Conservation (phyloP, 2,329 filamentous ascomycete species). For the Aspergillaceae sp. region DNA sequence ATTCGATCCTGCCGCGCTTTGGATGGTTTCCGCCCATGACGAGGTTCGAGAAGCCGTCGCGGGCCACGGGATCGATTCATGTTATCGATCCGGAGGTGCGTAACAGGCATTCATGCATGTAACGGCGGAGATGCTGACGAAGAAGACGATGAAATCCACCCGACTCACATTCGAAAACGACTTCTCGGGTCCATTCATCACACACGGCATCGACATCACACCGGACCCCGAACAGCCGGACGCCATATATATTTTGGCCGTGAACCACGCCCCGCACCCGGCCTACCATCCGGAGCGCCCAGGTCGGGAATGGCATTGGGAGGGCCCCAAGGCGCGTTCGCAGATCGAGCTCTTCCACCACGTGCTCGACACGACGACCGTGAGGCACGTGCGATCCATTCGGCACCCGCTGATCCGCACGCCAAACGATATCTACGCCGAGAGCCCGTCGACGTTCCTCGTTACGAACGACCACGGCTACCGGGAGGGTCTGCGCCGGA, state of each 20-base stretch:
- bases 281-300: constrained; percentile 20
- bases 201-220: constrained; percentile 55
- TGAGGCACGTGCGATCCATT: constrained; percentile 46
- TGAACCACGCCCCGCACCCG: constrained; percentile 52
- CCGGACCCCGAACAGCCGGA: constrained; percentile 36
- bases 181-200: constrained; percentile 47
- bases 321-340: constrained; percentile 39
- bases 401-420: constrained; percentile 46
- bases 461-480: constrained; percentile 55
- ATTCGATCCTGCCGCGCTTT: constrained; percentile 33
- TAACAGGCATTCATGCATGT: not conserved
- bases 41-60: constrained; percentile 32
- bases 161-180: constrained; percentile 40
- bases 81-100: constrained; percentile 48
- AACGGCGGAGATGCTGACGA: not conserved
- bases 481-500: constrained; percentile 40
- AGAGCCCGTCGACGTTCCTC: constrained; percentile 43
- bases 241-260: constrained; percentile 51
- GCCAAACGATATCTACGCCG: constrained; percentile 51
- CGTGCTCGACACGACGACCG: constrained; percentile 33
- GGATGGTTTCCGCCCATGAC: constrained; percentile 47
- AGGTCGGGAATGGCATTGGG: constrained; percentile 7
- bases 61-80: constrained; percentile 29
- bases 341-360: constrained; percentile 53
- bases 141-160: constrained; percentile 39